Evolutionary conservation across 2,329 filamentous ascomycete genomes (phyloP).

Genomic region (Fusarium irregulare): DNA sequence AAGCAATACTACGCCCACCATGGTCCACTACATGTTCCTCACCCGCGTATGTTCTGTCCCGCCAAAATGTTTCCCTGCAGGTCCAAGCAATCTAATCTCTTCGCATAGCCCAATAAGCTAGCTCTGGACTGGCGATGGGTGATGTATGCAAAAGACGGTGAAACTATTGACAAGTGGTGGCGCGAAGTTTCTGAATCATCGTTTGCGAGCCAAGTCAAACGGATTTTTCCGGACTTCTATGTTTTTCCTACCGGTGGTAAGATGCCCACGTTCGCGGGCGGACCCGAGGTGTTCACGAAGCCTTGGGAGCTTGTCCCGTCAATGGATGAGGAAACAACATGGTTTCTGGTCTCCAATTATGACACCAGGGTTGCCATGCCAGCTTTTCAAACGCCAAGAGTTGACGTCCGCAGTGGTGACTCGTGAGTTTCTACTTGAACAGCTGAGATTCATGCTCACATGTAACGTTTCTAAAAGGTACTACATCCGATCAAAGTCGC

Average conservation of each 20-base stretch:
- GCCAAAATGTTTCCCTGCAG: too few relatives aligned
- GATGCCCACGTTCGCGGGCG: too few relatives aligned
- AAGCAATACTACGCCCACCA: background rate
- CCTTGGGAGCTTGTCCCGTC: background rate
- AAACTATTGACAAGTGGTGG: background rate
- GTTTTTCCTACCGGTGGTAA: too few relatives aligned
- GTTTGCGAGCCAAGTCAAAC: background rate
- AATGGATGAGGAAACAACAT: background rate
- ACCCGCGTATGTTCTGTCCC: background rate
- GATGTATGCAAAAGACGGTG: background rate
- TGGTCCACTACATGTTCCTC: background rate
- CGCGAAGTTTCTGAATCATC: background rate
- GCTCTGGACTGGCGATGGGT: background rate
- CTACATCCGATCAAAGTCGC: background rate
- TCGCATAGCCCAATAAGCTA: background rate
- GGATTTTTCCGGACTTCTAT: background rate
- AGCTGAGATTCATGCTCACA: background rate
- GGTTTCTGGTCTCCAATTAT: background rate
- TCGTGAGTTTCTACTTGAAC: background rate
- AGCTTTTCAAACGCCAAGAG: background rate
- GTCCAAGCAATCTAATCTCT: background rate
- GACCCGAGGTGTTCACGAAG: too few relatives aligned
- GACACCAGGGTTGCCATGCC: background rate
- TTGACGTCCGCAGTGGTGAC: background rate
- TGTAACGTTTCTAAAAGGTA: background rate